These are phyloP conservation scores for Podila epigama DNA, from an alignment of 192 early-diverging fungal genomes.

Conservation along the genomic window DNA sequence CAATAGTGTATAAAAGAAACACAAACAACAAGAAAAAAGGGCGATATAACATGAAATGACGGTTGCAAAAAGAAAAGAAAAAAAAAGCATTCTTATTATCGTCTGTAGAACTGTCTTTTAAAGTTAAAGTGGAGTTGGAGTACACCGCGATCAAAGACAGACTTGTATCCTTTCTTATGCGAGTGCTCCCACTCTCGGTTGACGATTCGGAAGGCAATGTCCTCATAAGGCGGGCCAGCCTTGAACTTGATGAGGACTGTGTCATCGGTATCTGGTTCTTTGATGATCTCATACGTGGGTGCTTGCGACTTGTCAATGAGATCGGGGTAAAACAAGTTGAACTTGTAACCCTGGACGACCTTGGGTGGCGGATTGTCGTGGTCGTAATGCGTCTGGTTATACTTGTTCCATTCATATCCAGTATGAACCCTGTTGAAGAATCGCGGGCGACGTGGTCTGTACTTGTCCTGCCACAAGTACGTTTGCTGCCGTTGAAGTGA, in stretches of 20 bases:
- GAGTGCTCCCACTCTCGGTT: conserved; percentile 96
- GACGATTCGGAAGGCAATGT: conserved; percentile 96
- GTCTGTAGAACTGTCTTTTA: conserved; percentile 81
- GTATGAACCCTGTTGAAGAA: conserved; percentile 98
- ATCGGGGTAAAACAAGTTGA: conserved; percentile 99
- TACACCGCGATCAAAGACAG: conserved; percentile 82
- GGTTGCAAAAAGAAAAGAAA: not conserved
- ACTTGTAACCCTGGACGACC: conserved; percentile 95
- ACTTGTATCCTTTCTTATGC: conserved; percentile 86
- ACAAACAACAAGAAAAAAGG: not conserved
- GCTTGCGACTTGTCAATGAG: conserved; percentile 90
- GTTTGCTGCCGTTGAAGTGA: conserved; percentile 65
- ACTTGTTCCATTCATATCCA: conserved; percentile 99
- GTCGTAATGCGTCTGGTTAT: conserved; percentile 98
- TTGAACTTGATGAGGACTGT: conserved; percentile 89
- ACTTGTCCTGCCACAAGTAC: conserved; percentile 92
- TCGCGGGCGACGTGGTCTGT: conserved; percentile 92
- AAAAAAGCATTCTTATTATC: conserved; percentile 48
- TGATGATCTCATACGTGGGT: conserved; percentile 89
- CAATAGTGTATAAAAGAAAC: not conserved
- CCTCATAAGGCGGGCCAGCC: conserved; percentile 97
- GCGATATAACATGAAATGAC: not conserved
- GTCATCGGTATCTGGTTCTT: conserved; percentile 76
- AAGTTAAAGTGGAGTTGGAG: conserved; percentile 86
- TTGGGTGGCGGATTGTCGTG: conserved; percentile 98